Base-by-base conservation (phyloP, 768 basidiomycete species). In the Asterophora lycoperdoides region DNA sequence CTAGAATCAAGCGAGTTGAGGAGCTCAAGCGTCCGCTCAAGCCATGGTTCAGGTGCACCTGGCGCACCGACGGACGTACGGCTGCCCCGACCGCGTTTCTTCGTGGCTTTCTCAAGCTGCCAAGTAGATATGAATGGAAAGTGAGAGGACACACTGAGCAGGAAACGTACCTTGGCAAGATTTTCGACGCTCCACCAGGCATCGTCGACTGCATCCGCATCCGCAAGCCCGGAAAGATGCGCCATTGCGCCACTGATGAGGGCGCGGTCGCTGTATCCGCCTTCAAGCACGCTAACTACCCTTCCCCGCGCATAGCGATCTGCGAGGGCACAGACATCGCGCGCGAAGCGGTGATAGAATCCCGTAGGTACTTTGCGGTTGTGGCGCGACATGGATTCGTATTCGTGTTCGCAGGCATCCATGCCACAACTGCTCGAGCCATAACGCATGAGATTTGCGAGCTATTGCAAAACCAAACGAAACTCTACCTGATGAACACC, bases 361-460 rank as follows among this genome's bases (percentile, higher is more conserved):
- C 83, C 81, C 0, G 83, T 75, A 0, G 94, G 94, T 0, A 97
- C 91, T 53, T 86, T 86, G n/a, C 93, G 83, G 32, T 80, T 77
- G 61, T 99, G 94, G 13, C 95, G 74, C 19, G 90, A 92, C 95
- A 99, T 99, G 3, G 82, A 84, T 10, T 79, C 70, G 53, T 86
- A 83, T 61, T 99, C 95, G 59, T 96, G 92, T 60, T 93, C 88
- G 44, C 85, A 90, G 0, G 94, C 94, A 56, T 99, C 95, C 69
- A 97, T 93, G 1, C 95, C 95, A 53, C 89, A 91, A 56, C 93
- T 94, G 54, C 26, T 13, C 13, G 9, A 32, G 13, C 8, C 30
- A 32, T 29, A 28, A 17, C n/a, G 0, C 33, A 26, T 46, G 38
- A 23, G 32, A 10, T 33, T 23, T 8, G 13, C 20, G 7, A 46